Evolutionary conservation across 1,139 yeast species (phyloP).

Genomic region (Protomyces inundatus): DNA sequence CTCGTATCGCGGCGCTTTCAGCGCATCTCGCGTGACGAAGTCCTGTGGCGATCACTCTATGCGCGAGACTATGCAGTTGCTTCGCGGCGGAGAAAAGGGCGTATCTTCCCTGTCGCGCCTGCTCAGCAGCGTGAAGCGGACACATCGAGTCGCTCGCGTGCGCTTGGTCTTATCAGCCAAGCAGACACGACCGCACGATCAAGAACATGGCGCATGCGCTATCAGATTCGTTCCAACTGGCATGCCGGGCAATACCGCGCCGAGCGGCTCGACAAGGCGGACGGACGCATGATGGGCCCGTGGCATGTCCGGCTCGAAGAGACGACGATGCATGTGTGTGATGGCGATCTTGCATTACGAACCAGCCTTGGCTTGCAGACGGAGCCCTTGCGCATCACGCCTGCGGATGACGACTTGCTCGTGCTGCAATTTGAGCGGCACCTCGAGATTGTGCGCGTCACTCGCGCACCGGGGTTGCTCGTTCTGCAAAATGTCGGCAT

Average conservation of each 20-base stretch:
- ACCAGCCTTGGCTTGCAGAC: neutral
- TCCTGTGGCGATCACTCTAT: constrained; percentile 7
- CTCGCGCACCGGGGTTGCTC: neutral
- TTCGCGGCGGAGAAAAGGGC: neutral
- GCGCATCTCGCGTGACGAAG: constrained; percentile 1
- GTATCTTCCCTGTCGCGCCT: neutral
- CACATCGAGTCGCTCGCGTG: neutral
- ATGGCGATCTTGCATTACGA: neutral
- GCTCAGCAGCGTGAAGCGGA: neutral
- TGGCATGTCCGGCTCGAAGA: neutral
- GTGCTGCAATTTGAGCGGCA: neutral
- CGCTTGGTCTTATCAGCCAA: neutral
- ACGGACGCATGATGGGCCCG: neutral
- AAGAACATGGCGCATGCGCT: constrained; percentile 8
- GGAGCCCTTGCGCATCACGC: neutral
- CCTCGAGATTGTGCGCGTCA: neutral
- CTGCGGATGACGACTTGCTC: neutral
- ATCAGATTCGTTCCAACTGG: constrained; percentile 16
- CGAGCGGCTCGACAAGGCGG: neutral
- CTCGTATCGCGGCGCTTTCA: constrained; percentile 1
- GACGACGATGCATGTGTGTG: neutral
- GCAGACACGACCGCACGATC: neutral
- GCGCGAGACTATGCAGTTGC: neutral
- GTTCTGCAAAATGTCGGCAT: neutral
- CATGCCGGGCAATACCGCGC: constrained; percentile 4